A percentile compares a stretch with the other conserved stretches of the same genome.
Conservation (phyloP, 2,329 filamentous ascomycete species). For the Rugonectria rugulosa region DNA sequence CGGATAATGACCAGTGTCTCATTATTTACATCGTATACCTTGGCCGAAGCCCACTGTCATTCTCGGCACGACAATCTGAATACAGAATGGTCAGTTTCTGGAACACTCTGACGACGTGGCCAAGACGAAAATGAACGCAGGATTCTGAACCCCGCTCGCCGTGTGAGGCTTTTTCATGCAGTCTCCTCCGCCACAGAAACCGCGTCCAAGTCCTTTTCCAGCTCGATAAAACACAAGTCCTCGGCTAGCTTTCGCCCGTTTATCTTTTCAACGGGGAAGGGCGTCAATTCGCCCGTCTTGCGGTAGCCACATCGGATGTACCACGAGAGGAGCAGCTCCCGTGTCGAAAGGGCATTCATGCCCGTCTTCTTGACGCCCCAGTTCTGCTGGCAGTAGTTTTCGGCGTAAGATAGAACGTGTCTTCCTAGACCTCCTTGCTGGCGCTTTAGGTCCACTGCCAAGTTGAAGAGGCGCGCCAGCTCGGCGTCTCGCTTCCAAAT, state of each 20-base stretch:
- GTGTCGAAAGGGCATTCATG: constrained; percentile 45
- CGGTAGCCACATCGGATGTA: constrained; percentile 45
- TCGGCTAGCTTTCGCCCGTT: constrained; percentile 30
- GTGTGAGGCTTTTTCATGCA: no score
- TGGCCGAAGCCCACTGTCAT: no score
- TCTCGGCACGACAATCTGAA: no score
- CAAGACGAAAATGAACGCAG: no score
- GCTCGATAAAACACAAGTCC: constrained; percentile 45
- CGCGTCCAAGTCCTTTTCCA: constrained; percentile 41
- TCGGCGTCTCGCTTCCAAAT: constrained; percentile 36
- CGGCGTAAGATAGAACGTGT: constrained; percentile 41
- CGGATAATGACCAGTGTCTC: no score
- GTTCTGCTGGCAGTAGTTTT: constrained; percentile 38
- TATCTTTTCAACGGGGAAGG: constrained; percentile 41
- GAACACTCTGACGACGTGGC: no score
- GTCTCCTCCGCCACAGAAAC: background rate
- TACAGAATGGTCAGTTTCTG: no score
- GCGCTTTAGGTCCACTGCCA: constrained; percentile 44
- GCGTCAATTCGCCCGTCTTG: constrained; percentile 43
- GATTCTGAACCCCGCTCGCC: no score
- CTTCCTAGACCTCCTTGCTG: constrained; percentile 46
- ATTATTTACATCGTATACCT: no score
- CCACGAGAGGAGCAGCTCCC: constrained; percentile 45
- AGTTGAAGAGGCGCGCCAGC: constrained; percentile 42
- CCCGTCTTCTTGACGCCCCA: constrained; percentile 41